phyloP scores from a whole-genome alignment of 2,329 filamentous ascomycete genomes.

The Arthrobotrys entomopaga region DNA sequence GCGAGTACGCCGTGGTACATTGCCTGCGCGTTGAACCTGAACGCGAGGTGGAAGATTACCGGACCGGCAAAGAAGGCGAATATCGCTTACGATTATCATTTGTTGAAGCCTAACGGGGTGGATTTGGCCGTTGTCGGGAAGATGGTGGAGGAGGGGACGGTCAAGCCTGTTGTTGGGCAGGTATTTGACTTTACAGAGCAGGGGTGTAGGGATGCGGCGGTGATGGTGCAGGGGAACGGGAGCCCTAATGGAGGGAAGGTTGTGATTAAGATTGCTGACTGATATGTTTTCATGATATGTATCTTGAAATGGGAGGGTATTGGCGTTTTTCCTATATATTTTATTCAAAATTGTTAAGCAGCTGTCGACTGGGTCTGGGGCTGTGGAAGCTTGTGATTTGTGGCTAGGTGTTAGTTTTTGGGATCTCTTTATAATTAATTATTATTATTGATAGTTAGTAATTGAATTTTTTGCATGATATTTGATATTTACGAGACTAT shows the following conservation, averaged over 20 bases:
- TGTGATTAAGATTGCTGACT: constrained; percentile 35
- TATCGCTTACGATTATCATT: constrained; percentile 28
- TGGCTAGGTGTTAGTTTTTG: no score
- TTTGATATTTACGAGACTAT: no score
- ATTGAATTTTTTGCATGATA: no score
- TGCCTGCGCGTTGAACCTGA: constrained; percentile 21
- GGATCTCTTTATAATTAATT: no score
- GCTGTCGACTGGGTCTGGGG: no score
- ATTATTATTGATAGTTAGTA: no score
- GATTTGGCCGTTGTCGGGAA: constrained; percentile 29
- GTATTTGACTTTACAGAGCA: constrained; percentile 32
- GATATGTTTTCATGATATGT: background rate
- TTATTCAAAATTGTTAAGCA: no score
- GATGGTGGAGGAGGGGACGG: constrained; percentile 45
- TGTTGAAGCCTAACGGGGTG: constrained; percentile 33
- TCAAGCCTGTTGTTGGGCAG: constrained; percentile 46
- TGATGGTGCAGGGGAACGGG: constrained; percentile 42
- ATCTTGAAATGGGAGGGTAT: background rate
- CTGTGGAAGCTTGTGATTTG: no score
- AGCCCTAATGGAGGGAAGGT: constrained; percentile 46
- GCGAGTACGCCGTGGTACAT: constrained; percentile 39
- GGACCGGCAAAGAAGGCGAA: constrained; percentile 29
- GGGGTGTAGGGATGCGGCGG: constrained; percentile 37
- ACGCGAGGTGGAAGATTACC: constrained; percentile 23
- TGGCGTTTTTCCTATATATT: no score